Evolutionary conservation across 768 basidiomycete genomes (phyloP), one percentile per base, ranked within the genome.

Genomic region (Chiua virens): DNA sequence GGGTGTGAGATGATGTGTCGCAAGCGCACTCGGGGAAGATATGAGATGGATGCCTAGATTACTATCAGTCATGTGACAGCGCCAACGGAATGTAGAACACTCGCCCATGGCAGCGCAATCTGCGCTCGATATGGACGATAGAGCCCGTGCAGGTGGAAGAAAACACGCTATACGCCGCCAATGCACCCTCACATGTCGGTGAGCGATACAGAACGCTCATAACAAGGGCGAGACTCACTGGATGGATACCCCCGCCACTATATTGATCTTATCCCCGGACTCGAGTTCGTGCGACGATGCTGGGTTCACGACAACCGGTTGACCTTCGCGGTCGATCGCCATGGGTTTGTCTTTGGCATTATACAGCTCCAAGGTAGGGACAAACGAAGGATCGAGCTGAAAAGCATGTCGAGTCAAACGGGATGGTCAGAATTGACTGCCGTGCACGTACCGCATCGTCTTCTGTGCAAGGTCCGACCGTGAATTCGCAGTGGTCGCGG

Each of bases 1-100:
- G 5, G 80, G 57, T 4, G 75, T 74, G 45, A 90, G 73, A 62
- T 89, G 85, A 55, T 91, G 87, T 0, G 87, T 89, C 15, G 81
- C 72, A 20, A 76, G 70, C 0, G 73, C 58, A 36, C 70, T 66
- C 0, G 74, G 74, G 3, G 70, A 74, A 22, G 76, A 72, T 0
- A 81, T 71, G 20, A 86, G 52, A 42, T 80, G 77, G 38, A 90
- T 73, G 2, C 87, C 89, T 62, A 1, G 39, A 13, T 34, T 36
- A 1, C 27, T 49, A 44, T 54, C 30, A 27, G 22, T 6, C 18
- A 27, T 34, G 28, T 21, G 14, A 18, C 22, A 36, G 3, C 13
- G 17, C 3, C 20, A 8, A n/a, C n/a, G n/a, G n/a, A 2, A 8
- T 5, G 15, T 3, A 23, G 21, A 32, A 57, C 72, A 59, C 78